Conservation (phyloP, 2,329 filamentous ascomycete species). For the Apiospora koreana region DNA sequence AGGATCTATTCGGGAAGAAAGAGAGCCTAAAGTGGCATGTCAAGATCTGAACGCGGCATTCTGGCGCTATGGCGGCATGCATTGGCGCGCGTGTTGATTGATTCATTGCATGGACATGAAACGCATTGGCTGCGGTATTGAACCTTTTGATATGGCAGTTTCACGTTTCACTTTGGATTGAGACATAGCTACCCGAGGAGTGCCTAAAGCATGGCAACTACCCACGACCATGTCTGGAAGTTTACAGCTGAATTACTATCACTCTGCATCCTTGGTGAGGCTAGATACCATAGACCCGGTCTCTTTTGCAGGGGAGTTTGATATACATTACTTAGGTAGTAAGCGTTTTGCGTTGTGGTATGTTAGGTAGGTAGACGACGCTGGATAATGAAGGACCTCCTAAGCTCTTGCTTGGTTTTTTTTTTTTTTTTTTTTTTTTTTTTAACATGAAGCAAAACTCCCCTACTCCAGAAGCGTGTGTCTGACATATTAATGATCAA, state of each 20-base stretch:
- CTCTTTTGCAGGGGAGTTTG: background rate
- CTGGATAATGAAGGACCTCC: background rate
- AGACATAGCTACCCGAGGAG: background rate
- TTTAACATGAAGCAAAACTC: too few relatives aligned
- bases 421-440: too few relatives aligned
- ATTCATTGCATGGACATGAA: constrained; percentile 3
- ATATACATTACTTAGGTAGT: background rate
- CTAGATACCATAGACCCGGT: background rate
- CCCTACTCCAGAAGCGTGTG: background rate
- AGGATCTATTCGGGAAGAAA: background rate
- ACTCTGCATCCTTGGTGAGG: background rate
- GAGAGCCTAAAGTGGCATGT: background rate
- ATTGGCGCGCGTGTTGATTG: background rate
- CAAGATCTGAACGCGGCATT: background rate
- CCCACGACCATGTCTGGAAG: constrained; percentile 7
- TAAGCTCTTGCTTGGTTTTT: background rate
- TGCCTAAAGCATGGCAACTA: background rate
- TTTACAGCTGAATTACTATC: background rate
- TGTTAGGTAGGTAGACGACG: background rate
- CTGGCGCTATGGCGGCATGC: background rate
- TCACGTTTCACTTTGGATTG: background rate
- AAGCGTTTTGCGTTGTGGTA: background rate
- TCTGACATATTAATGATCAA: background rate
- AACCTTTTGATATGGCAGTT: background rate
- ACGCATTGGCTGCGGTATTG: background rate